These are phyloP conservation scores for Aurantiochytrium sp. DNA, from an alignment of 108 stramenopile species.

Conservation along the genomic window DNA sequence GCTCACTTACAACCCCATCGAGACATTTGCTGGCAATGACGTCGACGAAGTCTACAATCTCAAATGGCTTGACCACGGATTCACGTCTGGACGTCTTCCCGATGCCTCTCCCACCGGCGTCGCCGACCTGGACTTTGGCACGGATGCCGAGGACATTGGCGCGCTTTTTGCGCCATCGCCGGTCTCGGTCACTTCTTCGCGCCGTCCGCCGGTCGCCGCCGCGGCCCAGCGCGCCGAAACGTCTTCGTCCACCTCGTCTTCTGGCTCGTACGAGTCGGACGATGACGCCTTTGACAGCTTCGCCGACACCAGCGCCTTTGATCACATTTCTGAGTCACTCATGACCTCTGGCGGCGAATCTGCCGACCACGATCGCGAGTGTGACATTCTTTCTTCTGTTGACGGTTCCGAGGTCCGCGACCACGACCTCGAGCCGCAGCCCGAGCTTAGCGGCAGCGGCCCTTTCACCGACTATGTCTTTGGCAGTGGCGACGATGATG, in stretches of 20 bases:
- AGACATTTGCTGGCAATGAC: not conserved
- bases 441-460: not conserved
- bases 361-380: not conserved
- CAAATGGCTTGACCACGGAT: not conserved
- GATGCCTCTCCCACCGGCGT: not conserved
- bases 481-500: not conserved
- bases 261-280: no score
- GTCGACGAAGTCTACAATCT: not conserved
- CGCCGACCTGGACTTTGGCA: not conserved
- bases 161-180: not conserved
- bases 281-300: no score
- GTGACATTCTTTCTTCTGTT: not conserved
- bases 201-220: no score
- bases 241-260: no score
- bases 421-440: not conserved
- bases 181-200: no score
- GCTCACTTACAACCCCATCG: not conserved
- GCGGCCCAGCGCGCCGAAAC: no score
- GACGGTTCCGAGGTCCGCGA: not conserved
- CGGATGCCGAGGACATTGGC: not conserved
- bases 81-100: not conserved
- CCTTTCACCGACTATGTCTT: not conserved
- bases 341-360: no score
- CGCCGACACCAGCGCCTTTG: no score
- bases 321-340: no score